Evolutionary conservation across 805 yeast genomes (phyloP), one percentile per base, ranked within the genome.

Genomic region (Starmerella scarabaei): DNA sequence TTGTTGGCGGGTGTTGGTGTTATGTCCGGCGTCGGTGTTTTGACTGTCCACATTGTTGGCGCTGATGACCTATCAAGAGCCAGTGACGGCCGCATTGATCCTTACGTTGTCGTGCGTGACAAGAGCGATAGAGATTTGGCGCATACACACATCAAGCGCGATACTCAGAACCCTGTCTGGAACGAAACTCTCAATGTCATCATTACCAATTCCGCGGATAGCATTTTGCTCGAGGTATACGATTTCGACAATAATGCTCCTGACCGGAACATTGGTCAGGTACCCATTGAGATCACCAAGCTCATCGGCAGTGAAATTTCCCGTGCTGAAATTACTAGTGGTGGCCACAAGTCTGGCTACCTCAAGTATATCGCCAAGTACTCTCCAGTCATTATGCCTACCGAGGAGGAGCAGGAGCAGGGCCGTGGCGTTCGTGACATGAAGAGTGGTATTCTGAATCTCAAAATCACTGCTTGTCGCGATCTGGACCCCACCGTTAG

Each of bases 401-500:
- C 48, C 40, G 27, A n/a, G 11, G 37, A 45, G 14, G 38, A 27
- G 7, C 53, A 54, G 14, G 68, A 71, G 42, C 77, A 82, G 3
- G 94, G 84, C 59, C 17, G 29, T 12, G 44, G 44, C 17, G 81
- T 93, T 34, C 94, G 94, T 33, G 95, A 84, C 49, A 72, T 83
- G 57, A 88, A 88, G 62, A 84, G 96, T 14, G 99, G 99, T 69
- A 77, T 93, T 52, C 74, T 79, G 17, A 69, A 76, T 53, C 63
- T 88, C 50, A 79, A 76, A 44, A 60, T 82, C 35, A 55, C 65
- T 23, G 80, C 75, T 50, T 78, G 80, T 20, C 73, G 83, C 62
- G 72, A 63, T 33, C 54, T 65, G 14, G 71, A 66, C 43, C 57
- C 62, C 30, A 51, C 54, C 18, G 47, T 55, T 37, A 52, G 60